Percentiles rank a stretch among this genome's conserved stretches.
Evolutionary conservation across 148 eudicot species (phyloP).

Genomic region (Fagopyrum homotropicum): DNA sequence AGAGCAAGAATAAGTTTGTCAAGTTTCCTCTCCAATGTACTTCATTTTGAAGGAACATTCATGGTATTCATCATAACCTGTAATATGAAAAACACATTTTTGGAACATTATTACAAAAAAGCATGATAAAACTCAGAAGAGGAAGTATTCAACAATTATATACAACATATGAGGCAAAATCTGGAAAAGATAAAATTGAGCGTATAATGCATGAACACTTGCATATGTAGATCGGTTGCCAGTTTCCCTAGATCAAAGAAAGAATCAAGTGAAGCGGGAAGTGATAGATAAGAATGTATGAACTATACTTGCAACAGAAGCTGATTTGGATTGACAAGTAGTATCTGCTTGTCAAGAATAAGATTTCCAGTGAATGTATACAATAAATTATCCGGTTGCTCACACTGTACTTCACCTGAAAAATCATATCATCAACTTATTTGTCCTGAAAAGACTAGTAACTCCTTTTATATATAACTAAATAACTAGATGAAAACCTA

Average conservation of each 20-base stretch:
- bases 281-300: slow-evolving; percentile 10
- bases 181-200: not conserved
- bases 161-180: not conserved
- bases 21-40: slow-evolving; percentile 95
- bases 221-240: too few relatives aligned
- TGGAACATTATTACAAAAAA: not conserved
- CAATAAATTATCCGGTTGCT: slow-evolving; percentile 94
- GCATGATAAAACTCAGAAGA: not conserved
- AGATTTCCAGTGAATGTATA: slow-evolving; percentile 96
- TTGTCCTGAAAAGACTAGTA: not conserved
- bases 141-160: not conserved
- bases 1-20: slow-evolving; percentile 86
- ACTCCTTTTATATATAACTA: not conserved
- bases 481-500: not conserved
- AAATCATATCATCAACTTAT: not conserved
- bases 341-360: slow-evolving; percentile 70
- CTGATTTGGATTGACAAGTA: slow-evolving; percentile 90
- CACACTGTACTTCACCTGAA: slow-evolving; percentile 94
- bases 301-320: slow-evolving; percentile 71
- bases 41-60: slow-evolving; percentile 98
- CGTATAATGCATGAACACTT: not conserved
- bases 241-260: too few relatives aligned
- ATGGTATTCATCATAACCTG: slow-evolving; percentile 99
- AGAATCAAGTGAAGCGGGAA: not conserved
- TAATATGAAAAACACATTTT: slow-evolving; percentile 5